Conservation (phyloP, 169 alveolate species). For the Plasmodium knowlesi region DNA sequence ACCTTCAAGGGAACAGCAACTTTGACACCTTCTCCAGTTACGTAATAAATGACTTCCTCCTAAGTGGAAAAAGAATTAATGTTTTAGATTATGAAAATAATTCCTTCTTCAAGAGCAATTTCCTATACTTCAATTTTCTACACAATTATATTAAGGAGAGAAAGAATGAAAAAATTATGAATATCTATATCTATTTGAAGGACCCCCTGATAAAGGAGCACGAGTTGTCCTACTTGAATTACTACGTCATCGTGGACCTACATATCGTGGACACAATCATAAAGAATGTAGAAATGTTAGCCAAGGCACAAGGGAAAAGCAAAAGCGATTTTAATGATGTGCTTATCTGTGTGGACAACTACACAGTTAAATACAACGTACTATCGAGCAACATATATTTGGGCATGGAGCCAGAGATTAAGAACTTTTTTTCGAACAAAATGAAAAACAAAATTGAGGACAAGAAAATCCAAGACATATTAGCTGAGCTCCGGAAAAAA, state of each 20-base stretch:
- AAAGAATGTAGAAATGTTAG: constrained; percentile 38
- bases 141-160: constrained; percentile 31
- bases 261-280: constrained; percentile 31
- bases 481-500: not conserved
- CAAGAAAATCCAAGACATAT: constrained; percentile 14
- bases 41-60: constrained; percentile 54
- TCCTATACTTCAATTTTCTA: constrained; percentile 36
- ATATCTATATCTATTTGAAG: constrained; percentile 47
- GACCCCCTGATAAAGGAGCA: constrained; percentile 33
- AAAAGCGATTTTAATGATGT: not conserved
- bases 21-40: constrained; percentile 46
- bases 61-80: constrained; percentile 52
- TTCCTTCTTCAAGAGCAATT: constrained; percentile 43
- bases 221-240: constrained; percentile 32
- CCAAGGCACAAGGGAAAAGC: not conserved
- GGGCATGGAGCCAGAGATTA: constrained; percentile 28
- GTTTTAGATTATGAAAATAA: constrained; percentile 44
- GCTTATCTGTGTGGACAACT: constrained; percentile 51
- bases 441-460: not conserved
- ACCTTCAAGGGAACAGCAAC: constrained; percentile 14
- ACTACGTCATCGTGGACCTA: constrained; percentile 36
- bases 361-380: constrained; percentile 49
- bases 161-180: not conserved
- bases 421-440: not conserved
- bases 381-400: constrained; percentile 52